Conservation (phyloP, 306 rosid genomes). For the Lupinus albus region DNA sequence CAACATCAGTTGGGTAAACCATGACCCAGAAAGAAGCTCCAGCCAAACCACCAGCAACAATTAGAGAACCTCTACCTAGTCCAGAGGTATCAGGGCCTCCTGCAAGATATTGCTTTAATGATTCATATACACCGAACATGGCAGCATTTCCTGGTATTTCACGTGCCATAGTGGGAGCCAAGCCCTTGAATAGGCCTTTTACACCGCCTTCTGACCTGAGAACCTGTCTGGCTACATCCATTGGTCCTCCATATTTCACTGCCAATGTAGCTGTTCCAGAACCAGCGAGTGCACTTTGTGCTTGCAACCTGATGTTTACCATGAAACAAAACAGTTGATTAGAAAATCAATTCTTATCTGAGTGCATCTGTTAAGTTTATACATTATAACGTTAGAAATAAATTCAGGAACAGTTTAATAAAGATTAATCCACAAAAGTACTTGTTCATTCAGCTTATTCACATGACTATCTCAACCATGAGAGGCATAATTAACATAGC, state of each 20-base stretch:
- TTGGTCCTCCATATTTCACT: constrained; percentile 86
- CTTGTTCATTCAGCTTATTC: constrained; percentile 18
- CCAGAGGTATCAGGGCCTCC: constrained; percentile 81
- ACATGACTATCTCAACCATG: neutral
- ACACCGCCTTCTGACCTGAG: constrained; percentile 85
- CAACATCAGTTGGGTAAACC: constrained; percentile 90
- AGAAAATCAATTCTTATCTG: constrained; percentile 10
- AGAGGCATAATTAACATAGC: neutral
- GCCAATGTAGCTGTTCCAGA: constrained; percentile 58
- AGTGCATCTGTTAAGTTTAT: neutral
- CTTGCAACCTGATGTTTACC: constrained; percentile 73
- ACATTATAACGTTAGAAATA: constrained; percentile 9
- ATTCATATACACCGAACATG: constrained; percentile 94
- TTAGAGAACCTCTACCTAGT: constrained; percentile 82
- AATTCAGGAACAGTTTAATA: constrained; percentile 8
- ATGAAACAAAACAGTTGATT: constrained; percentile 17
- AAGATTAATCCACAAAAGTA: neutral
- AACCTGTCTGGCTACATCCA: constrained; percentile 89
- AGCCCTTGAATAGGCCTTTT: constrained; percentile 85
- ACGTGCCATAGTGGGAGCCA: constrained; percentile 87
- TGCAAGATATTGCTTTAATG: constrained; percentile 66
- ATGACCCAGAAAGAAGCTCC: constrained; percentile 77
- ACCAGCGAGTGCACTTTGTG: constrained; percentile 79
- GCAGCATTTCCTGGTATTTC: constrained; percentile 94
- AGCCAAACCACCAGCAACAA: constrained; percentile 90